These are phyloP conservation scores for Diutina mesorugosa DNA, from an alignment of 1,139 yeast genomes.

Conservation along the genomic window DNA sequence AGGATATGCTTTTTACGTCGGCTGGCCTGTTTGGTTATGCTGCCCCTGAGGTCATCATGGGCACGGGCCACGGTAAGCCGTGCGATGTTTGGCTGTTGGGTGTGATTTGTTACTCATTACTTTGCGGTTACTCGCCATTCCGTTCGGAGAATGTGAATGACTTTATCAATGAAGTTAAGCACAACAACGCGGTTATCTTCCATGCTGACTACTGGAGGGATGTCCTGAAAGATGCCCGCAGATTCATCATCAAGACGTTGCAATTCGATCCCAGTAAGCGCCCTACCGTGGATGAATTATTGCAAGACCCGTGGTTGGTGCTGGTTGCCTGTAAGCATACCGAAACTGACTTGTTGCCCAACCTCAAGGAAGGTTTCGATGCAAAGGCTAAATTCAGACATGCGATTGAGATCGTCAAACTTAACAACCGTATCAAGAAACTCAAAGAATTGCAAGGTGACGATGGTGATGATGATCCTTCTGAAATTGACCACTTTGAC, in stretches of 20 bases:
- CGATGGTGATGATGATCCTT: conserved; percentile 40
- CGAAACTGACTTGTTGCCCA: conserved; percentile 58
- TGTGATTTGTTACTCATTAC: conserved; percentile 76
- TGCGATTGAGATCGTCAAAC: conserved; percentile 71
- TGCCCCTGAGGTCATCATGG: conserved; percentile 78
- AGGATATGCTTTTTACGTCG: conserved; percentile 51
- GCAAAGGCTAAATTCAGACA: conserved; percentile 78
- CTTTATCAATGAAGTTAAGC: conserved; percentile 63
- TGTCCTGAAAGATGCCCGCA: conserved; percentile 63
- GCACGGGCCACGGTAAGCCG: conserved; percentile 79
- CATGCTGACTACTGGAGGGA: conserved; percentile 81
- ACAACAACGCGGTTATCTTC: conserved; percentile 63
- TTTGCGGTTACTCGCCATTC: conserved; percentile 91
- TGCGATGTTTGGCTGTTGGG: conserved; percentile 93
- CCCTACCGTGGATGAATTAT: conserved; percentile 52
- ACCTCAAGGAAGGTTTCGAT: conserved; percentile 38
- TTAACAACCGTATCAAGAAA: conserved; percentile 60
- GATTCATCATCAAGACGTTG: conserved; percentile 56
- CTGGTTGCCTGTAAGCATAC: conserved; percentile 32
- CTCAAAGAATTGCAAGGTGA: conserved; percentile 42
- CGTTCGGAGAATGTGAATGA: conserved; percentile 73
- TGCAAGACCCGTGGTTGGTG: conserved; percentile 61
- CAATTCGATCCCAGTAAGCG: conserved; percentile 52
- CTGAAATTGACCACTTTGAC: conserved; percentile 30
- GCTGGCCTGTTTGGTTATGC: conserved; percentile 94